Percentiles rank a stretch among this genome's conserved stretches.
Evolutionary conservation across 495 filamentous ascomycete genomes (phyloP).

Genomic region (Penicillium malachiteum): DNA sequence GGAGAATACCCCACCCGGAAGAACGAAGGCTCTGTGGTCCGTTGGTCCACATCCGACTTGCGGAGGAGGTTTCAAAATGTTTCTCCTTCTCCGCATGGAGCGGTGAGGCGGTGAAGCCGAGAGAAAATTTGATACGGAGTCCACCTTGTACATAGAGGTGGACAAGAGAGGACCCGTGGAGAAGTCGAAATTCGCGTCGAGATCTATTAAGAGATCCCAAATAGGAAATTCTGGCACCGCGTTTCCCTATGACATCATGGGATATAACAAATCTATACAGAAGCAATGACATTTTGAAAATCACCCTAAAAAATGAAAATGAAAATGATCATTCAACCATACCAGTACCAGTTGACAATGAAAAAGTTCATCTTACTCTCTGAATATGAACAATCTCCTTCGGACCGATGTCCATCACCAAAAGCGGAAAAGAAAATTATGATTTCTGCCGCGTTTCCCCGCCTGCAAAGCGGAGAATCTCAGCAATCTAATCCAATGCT

Average conservation of each 20-base stretch:
- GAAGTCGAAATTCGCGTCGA: not conserved
- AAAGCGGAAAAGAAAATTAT: conserved; percentile 12
- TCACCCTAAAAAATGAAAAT: not conserved
- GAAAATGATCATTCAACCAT: not conserved
- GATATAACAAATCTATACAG: not conserved
- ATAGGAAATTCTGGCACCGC: not conserved
- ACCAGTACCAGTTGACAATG: not conserved
- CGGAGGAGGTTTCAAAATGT: conserved; percentile 17
- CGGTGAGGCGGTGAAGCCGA: conserved; percentile 7
- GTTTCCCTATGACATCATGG: not conserved
- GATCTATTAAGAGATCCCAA: not conserved
- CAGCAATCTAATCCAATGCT: conserved; percentile 8
- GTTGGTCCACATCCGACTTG: conserved; percentile 13
- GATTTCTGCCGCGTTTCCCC: conserved; percentile 41
- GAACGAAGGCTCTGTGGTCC: conserved; percentile 4
- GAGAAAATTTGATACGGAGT: not conserved
- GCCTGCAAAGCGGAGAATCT: conserved; percentile 33
- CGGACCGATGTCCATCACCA: conserved; percentile 14
- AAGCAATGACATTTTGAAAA: not conserved
- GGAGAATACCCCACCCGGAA: conserved; percentile 4
- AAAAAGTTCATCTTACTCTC: not conserved
- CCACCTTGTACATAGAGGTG: too few species aligned
- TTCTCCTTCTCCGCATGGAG: conserved; percentile 25
- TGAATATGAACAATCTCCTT: not conserved
- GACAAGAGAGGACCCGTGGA: not conserved